These are phyloP conservation scores for Penicillium maclennaniae DNA, from an alignment of 495 filamentous ascomycete genomes.

Conservation along the genomic window DNA sequence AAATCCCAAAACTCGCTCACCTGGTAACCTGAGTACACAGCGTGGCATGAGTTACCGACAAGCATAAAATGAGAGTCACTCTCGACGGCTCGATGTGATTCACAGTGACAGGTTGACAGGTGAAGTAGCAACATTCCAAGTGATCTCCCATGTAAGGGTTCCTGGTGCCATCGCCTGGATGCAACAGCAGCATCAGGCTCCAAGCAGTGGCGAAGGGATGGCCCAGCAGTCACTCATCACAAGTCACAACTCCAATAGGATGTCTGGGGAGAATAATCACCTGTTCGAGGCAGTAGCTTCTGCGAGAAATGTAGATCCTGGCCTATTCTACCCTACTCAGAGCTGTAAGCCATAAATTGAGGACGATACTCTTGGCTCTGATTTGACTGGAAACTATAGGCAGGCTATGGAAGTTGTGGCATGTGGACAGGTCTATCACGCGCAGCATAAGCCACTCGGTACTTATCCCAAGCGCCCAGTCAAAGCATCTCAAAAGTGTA, in stretches of 20 bases:
- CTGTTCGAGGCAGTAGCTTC: background rate
- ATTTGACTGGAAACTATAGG: constrained; percentile 7
- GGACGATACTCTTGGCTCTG: background rate
- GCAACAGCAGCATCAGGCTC: constrained; percentile 13
- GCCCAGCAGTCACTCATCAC: background rate
- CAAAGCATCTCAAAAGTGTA: background rate
- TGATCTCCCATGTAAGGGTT: constrained; percentile 2
- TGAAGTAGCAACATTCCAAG: background rate
- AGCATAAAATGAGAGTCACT: constrained; percentile 5
- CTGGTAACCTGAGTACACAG: background rate
- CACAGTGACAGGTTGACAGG: constrained; percentile 9
- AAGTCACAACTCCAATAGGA: constrained; percentile 1
- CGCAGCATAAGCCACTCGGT: constrained; percentile 3
- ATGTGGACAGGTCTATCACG: constrained; percentile 19
- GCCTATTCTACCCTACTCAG: background rate
- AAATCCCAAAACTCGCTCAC: too few species aligned
- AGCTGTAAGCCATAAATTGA: background rate
- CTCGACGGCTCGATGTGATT: constrained; percentile 8
- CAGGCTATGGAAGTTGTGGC: constrained; percentile 5
- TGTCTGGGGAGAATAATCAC: background rate
- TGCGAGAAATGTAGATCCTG: background rate
- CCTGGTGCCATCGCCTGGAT: constrained; percentile 2
- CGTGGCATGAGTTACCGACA: background rate
- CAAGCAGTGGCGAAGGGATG: background rate
- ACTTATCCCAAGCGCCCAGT: background rate